These are phyloP conservation scores for Datisca glomerata DNA, from an alignment of 306 rosid species.

Conservation along the genomic window DNA sequence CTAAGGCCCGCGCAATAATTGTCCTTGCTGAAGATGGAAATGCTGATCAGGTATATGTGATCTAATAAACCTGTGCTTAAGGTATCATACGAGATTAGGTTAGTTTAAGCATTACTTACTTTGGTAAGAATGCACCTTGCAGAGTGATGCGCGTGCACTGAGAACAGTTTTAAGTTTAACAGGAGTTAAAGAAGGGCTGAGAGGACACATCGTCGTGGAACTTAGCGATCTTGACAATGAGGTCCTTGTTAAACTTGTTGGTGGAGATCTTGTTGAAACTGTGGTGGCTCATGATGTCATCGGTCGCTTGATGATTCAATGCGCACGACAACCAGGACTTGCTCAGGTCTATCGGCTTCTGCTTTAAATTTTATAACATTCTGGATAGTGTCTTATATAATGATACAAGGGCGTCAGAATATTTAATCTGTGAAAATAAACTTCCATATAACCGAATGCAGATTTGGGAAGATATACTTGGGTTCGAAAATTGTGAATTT, in stretches of 20 bases:
- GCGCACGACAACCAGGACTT: constrained; percentile 97
- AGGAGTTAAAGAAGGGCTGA: constrained; percentile 76
- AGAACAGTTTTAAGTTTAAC: constrained; percentile 84
- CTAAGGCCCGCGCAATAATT: constrained; percentile 85
- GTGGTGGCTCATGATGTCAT: constrained; percentile 96
- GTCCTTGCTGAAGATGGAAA: constrained; percentile 93
- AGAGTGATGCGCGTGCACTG: constrained; percentile 95
- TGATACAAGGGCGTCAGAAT: no score
- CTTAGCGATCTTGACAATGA: constrained; percentile 85
- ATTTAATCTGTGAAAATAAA: no score
- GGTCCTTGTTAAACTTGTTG: constrained; percentile 90
- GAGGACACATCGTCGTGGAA: constrained; percentile 89
- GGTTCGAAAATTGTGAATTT: constrained; percentile 90
- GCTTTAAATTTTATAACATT: not conserved
- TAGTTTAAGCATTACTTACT: constrained; percentile 14
- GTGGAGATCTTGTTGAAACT: constrained; percentile 91
- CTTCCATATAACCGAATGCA: constrained; percentile 22
- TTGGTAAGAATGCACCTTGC: constrained; percentile 19
- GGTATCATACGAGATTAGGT: constrained; percentile 9
- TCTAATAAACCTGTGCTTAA: constrained; percentile 9
- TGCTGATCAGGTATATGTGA: constrained; percentile 75
- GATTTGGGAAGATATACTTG: constrained; percentile 97
- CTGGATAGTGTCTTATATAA: not conserved
- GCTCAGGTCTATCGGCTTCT: constrained; percentile 58
- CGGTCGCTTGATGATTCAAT: constrained; percentile 94